Conservation (phyloP, 176 grass and related monocot genomes). For the Aegilops sharonensis region DNA sequence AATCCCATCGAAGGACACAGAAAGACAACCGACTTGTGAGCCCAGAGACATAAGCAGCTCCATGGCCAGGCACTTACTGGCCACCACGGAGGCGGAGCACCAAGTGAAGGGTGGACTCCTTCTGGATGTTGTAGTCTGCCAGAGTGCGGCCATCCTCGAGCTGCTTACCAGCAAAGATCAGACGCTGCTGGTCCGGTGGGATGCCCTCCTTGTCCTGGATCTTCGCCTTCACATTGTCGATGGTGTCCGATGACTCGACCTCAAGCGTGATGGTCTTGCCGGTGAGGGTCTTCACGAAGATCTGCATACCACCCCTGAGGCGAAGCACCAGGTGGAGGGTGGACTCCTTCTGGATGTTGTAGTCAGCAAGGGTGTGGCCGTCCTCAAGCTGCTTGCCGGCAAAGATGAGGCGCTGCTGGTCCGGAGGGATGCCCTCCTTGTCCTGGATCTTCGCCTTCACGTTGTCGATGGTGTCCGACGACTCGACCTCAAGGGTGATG, state of each 20-base stretch:
- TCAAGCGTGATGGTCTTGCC: conserved; percentile 70
- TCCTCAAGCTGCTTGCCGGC: conserved; percentile 77
- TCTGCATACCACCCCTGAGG: conserved; percentile 47
- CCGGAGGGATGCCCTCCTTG: conserved; percentile 84
- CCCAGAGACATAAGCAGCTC: background rate
- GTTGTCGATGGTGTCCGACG: conserved; percentile 58
- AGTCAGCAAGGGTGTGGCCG: conserved; percentile 56
- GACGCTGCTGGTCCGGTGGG: conserved; percentile 65
- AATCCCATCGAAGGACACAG: background rate
- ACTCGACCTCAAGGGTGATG: conserved; percentile 72
- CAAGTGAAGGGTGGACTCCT: conserved; percentile 65
- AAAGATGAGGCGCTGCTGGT: conserved; percentile 72
- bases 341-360: conserved; percentile 85
- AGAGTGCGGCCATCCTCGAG: conserved; percentile 66
- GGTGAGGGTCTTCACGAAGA: conserved; percentile 67
- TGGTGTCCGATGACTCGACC: conserved; percentile 56
- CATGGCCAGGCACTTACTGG: conserved; percentile 17
- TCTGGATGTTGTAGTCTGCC: conserved; percentile 64
- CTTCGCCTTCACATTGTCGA: conserved; percentile 77
- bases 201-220: conserved; percentile 86
- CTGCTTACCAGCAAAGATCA: conserved; percentile 68
- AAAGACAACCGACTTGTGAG: background rate
- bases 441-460: conserved; percentile 88
- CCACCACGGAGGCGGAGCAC: conserved; percentile 70
- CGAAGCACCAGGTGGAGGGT: conserved; percentile 63